Base-by-base conservation (phyloP, 495 filamentous ascomycete species). In the Astrocystis sublimbata region DNA sequence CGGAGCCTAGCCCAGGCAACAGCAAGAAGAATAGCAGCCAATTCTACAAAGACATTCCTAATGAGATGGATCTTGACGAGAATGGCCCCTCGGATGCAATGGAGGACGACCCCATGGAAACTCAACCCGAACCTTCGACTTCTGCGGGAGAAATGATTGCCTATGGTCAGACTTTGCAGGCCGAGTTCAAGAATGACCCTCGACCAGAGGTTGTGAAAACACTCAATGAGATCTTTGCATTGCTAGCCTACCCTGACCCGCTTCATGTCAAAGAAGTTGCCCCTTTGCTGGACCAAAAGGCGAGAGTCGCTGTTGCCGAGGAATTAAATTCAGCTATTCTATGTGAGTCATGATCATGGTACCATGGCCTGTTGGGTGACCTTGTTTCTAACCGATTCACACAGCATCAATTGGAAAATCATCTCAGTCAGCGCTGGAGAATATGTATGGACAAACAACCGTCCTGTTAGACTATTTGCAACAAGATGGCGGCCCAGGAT, bases 271-370 rank as follows among this genome's bases (percentile, higher is more conserved):
- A 88, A 68, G 85, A 89, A 50, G 81, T 96, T 60, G 86, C 88
- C n/a, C 88, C 88, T 71, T 76, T 97, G 66, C 75, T 98, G 58
- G 91, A 96, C 68, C 82, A 82, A 13, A 82, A 81, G 12, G 91
- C 90, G 2, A 79, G 94, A 56, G 86, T 89, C 33, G 82, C 86
- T 49, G 91, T 98, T 49, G 92, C 92, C 19, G 94, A 99, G 77
- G 93, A 96, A 76, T 76, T 99, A 63, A 98, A 98, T 72, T 90
- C 91, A 62, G 94, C 92, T 38, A 97, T 98, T 64, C 75, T 98
- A 54, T 89, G 93, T 97, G 82, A 68, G 84, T 79, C 54, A 60
- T 56, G 26, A 6, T 35, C 30, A 15, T 28, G 1, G 7, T 4
- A 35, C 30, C 23, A 1, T 21, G 1, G 7, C 17, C 38, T 33